These are phyloP conservation scores for Scortechinia acanthostroma DNA, from an alignment of 2,329 filamentous ascomycete genomes.

Conservation along the genomic window DNA sequence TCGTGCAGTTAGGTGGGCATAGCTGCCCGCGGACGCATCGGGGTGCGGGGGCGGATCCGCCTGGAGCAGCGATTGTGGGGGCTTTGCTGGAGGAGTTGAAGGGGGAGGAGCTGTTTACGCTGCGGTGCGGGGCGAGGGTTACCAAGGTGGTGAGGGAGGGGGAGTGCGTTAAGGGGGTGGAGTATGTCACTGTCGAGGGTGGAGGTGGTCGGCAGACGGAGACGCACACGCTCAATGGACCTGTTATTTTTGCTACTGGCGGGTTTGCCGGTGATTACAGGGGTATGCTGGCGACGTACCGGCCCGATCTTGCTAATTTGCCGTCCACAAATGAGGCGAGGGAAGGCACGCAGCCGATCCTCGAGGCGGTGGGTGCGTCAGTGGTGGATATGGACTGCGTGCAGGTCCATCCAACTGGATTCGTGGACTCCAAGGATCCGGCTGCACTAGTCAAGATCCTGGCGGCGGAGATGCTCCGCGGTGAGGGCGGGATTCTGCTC, in stretches of 20 bases:
- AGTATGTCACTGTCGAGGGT: too few species aligned
- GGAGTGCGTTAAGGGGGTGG: conserved; percentile 38
- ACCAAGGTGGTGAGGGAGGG: conserved; percentile 31
- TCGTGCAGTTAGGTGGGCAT: conserved; percentile 54
- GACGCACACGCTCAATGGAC: conserved; percentile 32
- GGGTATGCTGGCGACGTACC: conserved; percentile 44
- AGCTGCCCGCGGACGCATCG: conserved; percentile 46
- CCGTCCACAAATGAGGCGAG: conserved; percentile 57
- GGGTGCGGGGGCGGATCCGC: conserved; percentile 43
- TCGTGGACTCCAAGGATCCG: conserved; percentile 42
- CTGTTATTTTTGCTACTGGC: conserved; percentile 52
- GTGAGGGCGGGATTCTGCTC: conserved; percentile 53
- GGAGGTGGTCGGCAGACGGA: conserved; percentile 20
- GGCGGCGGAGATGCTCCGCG: conserved; percentile 53
- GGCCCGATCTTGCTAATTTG: conserved; percentile 48
- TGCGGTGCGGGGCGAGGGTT: conserved; percentile 43
- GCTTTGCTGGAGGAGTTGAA: conserved; percentile 42
- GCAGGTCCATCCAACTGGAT: conserved; percentile 60
- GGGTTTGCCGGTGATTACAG: conserved; percentile 56
- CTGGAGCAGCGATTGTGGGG: conserved; percentile 49
- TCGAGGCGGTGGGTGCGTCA: conserved; percentile 26
- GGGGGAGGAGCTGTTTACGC: conserved; percentile 32
- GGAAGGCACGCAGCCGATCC: conserved; percentile 39
- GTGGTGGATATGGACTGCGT: conserved; percentile 45
- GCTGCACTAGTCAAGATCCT: conserved; percentile 47